Evolutionary conservation across 2,329 filamentous ascomycete genomes (phyloP), one percentile per base, ranked within the genome.

Genomic region (Helotiales sp.): DNA sequence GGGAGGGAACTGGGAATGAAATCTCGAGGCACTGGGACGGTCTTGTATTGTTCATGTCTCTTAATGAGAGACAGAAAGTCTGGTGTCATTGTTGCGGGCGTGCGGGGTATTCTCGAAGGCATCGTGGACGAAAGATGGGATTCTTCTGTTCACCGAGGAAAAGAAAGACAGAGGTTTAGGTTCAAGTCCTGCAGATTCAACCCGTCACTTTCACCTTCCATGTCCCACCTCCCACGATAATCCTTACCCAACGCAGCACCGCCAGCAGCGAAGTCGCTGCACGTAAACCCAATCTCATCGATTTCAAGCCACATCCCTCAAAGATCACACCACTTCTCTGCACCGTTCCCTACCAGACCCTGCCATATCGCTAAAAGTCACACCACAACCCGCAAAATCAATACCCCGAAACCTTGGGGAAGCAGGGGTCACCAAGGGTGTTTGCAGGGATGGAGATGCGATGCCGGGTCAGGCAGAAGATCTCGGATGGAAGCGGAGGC

Each of bases 1-100:
- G n/a, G n/a, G n/a, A n/a, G n/a, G 7, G 52, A 47, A 3, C 42
- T 49, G 6, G 55, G 50, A 36, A 63, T 63, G 25, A 63, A 57
- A 51, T 54, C 49, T 27, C 31, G 15, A 22, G 55, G 46, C 12
- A 63, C 48, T 15, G 58, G 58, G 3, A 55, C 34, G 17, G 34
- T 49, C 12, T 33, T 31, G 46, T 63, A 63, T 22, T 34, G 29
- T 15, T 44, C n/a, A n/a, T n/a, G n/a, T 22, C 47, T 55, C 22
- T 52, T 40, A 25, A 57, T 31, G 5, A 31, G n/a, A 22, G 48
- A n/a, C 9, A 50, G n/a, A 27, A 55, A 51, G 34, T 55, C 54
- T 25, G 51, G 51, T 24, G 54, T 33, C 54, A 55, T 55, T 19
- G 29, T 55, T 10, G 25, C 27, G n/a, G 2, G 17, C 8, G 24